phyloP scores from a whole-genome alignment of 2,329 filamentous ascomycete species.

The Verticillium tricorpus region DNA sequence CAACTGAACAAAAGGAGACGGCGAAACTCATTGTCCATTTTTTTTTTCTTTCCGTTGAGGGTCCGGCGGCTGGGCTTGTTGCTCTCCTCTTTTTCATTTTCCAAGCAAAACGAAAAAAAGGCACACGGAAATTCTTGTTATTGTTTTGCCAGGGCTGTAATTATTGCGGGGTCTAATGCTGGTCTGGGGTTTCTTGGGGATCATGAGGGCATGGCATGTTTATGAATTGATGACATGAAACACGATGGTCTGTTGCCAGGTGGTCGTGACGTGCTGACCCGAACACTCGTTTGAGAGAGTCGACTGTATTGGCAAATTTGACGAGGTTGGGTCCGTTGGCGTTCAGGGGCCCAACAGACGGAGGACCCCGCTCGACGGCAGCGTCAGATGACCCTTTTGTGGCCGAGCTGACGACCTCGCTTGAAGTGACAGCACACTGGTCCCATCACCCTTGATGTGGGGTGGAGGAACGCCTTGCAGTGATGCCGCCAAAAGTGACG shows the following conservation, averaged over 20 bases:
- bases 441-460: background rate
- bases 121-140: slow-evolving; percentile 1
- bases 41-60: slow-evolving; percentile 3
- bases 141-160: slow-evolving; percentile 11
- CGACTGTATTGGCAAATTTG: background rate
- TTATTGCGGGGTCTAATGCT: slow-evolving; percentile 10
- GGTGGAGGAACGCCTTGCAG: no score
- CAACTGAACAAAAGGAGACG: background rate
- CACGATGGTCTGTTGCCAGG: background rate
- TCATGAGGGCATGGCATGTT: slow-evolving; percentile 26
- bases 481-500: no score
- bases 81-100: slow-evolving; percentile 13
- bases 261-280: background rate
- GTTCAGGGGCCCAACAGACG: background rate
- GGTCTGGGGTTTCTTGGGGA: background rate
- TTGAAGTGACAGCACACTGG: background rate
- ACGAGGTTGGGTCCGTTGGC: background rate
- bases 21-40: background rate
- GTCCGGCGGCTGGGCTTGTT: slow-evolving; percentile 3
- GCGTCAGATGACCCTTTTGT: background rate
- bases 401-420: background rate
- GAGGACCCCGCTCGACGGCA: background rate
- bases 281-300: background rate
- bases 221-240: slow-evolving; percentile 33
- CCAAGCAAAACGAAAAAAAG: background rate